Evolutionary conservation across 164 flowering plant species (phyloP), one percentile per base, ranked within the genome.

Genomic region (Dillenia turbinata): DNA sequence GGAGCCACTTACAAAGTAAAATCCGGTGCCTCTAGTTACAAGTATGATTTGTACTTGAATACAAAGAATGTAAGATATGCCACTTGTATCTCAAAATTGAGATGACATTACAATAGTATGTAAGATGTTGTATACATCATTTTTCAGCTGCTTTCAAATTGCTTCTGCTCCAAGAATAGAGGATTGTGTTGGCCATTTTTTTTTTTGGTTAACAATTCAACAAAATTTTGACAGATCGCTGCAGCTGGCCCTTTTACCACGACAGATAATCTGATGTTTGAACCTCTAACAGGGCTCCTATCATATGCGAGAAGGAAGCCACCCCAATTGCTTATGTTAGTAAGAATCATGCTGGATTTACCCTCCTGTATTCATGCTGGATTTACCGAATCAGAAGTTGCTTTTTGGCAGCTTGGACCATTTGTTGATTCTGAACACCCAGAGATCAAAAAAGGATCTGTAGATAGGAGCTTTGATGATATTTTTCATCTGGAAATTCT

Each of bases 171-270:
- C 40, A 33, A 33, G 40, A 33, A 33, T 6, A 33, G 40, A 33
- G 6, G 40, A 33, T 6, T 33, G 7, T 33, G 40, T 33, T 33
- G 40, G n/a, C n/a, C n/a, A n/a, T 4, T 33, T 33, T 33, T 33
- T 33, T 33, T 33, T 33, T 33, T 33, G 0, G 4, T 33, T 33
- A 4, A 33, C 40, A 33, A 26, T 33, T 33, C 6, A 0, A 6
- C 40, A 4, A 63, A 48, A 49, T 69, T 61, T 60, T 9, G 47
- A 69, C 91, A 95, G 99, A 75, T 92, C 60, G 81, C 92, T 78
- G 99, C 97, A 60, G 85, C 96, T 22, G 98, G 98, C 54, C 99
- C 98, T 51, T 92, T 80, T 68, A 85, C 96, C 52, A 95, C 99
- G 61, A 80, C 76, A 57, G 99, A 95, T 70, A 95, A 95, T 74